A percentile compares a stretch with the other conserved stretches of the same genome.
phyloP scores from a whole-genome alignment of 2,329 filamentous ascomycete genomes.

The Sphaerulina populicola region DNA sequence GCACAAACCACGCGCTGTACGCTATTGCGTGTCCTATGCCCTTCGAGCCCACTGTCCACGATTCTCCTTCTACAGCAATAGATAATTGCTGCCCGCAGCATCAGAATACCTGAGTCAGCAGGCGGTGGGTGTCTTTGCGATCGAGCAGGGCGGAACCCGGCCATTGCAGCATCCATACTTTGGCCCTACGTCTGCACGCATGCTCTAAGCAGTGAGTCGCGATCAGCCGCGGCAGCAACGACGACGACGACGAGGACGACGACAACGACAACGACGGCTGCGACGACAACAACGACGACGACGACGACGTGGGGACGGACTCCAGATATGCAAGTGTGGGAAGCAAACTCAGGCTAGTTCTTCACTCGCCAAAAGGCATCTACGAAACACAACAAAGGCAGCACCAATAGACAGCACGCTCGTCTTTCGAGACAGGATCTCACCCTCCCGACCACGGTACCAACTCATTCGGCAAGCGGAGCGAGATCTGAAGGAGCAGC shows the following conservation, averaged over 20 bases:
- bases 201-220: background rate
- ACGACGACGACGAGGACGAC: background rate
- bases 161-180: background rate
- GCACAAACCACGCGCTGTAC: background rate
- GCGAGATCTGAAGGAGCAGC: background rate
- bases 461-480: constrained; percentile 1
- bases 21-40: background rate
- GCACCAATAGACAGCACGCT: background rate
- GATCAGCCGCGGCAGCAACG: background rate
- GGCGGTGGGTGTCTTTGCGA: background rate
- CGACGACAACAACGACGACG: background rate
- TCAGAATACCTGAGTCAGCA: background rate
- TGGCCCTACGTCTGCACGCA: background rate
- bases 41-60: background rate
- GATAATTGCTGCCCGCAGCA: background rate
- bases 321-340: constrained; percentile 1
- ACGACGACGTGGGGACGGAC: background rate
- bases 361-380: background rate
- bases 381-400: background rate
- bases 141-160: background rate
- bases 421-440: background rate
- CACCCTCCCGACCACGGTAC: background rate
- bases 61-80: background rate
- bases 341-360: background rate
- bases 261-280: too few relatives aligned